Conservation (phyloP, 345 rosid genomes). For the Moringa oleifera region DNA sequence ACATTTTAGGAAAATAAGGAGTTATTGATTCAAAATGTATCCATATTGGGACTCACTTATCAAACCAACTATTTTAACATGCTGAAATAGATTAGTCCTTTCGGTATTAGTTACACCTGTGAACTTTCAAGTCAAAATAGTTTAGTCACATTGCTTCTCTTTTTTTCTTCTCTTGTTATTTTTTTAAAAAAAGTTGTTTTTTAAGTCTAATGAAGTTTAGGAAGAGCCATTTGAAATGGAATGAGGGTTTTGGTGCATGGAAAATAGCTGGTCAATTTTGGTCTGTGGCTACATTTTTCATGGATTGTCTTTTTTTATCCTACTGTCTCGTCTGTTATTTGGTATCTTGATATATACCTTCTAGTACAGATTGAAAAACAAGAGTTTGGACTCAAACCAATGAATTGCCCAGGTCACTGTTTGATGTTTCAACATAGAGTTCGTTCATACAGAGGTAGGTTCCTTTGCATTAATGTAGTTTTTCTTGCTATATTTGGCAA, state of each 20-base stretch:
- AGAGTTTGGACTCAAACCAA: conserved; percentile 95
- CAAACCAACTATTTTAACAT: no score
- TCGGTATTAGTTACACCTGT: not conserved
- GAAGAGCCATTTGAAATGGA: not conserved
- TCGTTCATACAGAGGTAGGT: conserved; percentile 78
- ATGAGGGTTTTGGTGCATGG: not conserved
- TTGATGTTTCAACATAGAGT: conserved; percentile 88
- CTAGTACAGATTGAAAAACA: conserved; percentile 75
- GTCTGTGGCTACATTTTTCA: no score
- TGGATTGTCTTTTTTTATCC: not conserved
- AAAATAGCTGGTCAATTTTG: no score
- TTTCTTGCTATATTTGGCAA: not conserved
- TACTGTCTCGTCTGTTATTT: not conserved
- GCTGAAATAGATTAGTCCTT: no score
- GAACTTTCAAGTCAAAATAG: not conserved
- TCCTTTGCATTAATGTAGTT: not conserved
- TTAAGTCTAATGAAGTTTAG: not conserved
- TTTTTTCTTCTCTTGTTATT: not conserved
- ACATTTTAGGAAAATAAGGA: no score
- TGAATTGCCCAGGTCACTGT: conserved; percentile 99
- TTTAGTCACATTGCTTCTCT: no score
- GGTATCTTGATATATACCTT: conserved; percentile 2
- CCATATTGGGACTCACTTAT: no score
- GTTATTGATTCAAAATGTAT: no score
- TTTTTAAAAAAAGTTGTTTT: no score